Conservation (phyloP, 352 stramenopile genomes). For the Saprolegnia diclina region DNA sequence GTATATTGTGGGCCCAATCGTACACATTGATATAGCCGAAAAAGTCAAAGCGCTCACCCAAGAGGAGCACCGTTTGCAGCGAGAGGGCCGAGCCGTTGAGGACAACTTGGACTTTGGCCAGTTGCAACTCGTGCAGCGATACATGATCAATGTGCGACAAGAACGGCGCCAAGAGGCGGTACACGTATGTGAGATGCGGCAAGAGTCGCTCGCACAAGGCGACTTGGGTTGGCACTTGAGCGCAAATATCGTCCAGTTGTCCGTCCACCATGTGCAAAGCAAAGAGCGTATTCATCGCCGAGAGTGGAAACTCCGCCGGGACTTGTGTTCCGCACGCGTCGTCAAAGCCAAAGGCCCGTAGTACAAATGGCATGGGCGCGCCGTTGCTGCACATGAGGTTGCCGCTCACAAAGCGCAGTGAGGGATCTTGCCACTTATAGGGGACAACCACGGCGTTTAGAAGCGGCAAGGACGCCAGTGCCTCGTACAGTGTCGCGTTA, state of each 20-base stretch:
- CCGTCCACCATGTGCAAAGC: neutral
- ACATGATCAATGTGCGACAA: neutral
- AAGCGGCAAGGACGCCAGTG: too few species aligned
- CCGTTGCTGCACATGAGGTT: conserved; percentile 5
- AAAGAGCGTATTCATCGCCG: neutral
- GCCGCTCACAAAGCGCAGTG: conserved; percentile 2
- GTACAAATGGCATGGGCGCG: conserved; percentile 1
- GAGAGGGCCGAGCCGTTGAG: neutral
- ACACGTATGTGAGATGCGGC: neutral
- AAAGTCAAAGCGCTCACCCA: neutral
- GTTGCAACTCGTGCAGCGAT: neutral
- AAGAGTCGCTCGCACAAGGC: neutral
- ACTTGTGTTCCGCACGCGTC: neutral
- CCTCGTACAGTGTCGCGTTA: too few species aligned
- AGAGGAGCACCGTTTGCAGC: neutral
- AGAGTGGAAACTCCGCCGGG: neutral
- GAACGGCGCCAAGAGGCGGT: neutral
- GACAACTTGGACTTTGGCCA: conserved; percentile 2
- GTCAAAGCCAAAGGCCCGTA: conserved; percentile 21
- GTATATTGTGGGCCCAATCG: neutral
- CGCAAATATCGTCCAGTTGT: neutral
- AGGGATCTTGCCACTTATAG: neutral
- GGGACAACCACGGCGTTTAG: neutral
- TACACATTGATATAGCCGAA: neutral
- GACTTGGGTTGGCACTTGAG: neutral